Conservation (phyloP, 2,329 filamentous ascomycete genomes). For the Arthrinium puccinioides region DNA sequence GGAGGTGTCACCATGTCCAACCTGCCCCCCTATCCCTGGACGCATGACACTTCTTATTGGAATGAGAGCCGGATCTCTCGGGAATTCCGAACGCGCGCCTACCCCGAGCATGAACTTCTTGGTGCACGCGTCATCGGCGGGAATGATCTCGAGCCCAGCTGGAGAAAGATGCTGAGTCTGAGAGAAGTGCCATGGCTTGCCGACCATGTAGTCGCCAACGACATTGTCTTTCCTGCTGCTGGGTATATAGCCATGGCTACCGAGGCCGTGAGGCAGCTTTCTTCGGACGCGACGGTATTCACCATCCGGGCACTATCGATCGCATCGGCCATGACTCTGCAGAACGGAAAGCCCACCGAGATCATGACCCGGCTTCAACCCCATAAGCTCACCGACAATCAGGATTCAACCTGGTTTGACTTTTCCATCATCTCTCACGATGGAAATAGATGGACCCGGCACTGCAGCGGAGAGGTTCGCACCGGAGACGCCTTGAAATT, state of each 20-base stretch:
- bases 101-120: slow-evolving; percentile 11
- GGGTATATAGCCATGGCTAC: slow-evolving; percentile 5
- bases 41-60: slow-evolving; percentile 12
- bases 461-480: not conserved
- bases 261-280: slow-evolving; percentile 4
- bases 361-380: not conserved
- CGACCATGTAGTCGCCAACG: not conserved
- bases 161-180: slow-evolving; percentile 26
- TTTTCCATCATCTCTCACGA: not conserved
- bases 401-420: not conserved
- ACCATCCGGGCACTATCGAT: not conserved
- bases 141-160: slow-evolving; percentile 11
- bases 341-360: not conserved
- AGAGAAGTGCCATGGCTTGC: slow-evolving; percentile 24
- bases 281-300: not conserved
- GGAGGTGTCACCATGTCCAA: slow-evolving; percentile 2
- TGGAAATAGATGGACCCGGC: not conserved
- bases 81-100: slow-evolving; percentile 6
- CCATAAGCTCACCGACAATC: not conserved
- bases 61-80: slow-evolving; percentile 10
- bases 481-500: no score
- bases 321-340: not conserved
- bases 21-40: slow-evolving; percentile 16
- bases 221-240: slow-evolving; percentile 2
- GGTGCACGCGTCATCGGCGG: slow-evolving; percentile 5